phyloP scores from a whole-genome alignment of 1,139 yeast genomes.

The Hansenula sp. region DNA sequence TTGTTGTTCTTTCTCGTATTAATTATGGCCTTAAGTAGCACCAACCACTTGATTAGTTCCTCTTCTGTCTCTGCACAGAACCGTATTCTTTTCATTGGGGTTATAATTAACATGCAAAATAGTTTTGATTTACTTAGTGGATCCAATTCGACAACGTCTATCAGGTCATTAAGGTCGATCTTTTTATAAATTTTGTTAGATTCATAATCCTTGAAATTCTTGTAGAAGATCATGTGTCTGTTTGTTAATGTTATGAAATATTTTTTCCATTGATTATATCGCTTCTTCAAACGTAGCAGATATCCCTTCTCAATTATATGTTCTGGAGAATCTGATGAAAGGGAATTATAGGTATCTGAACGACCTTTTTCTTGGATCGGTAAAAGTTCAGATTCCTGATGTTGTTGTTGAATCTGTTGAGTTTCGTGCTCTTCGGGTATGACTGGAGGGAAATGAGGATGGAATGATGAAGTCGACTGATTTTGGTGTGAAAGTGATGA shows the following conservation, averaged over 20 bases:
- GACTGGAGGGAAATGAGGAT: conserved; percentile 5
- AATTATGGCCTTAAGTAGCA: conserved; percentile 16
- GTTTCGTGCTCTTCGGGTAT: conserved; percentile 13
- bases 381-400: neutral
- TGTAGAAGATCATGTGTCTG: conserved; percentile 38
- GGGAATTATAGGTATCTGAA: conserved; percentile 18
- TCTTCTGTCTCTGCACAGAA: conserved; percentile 44
- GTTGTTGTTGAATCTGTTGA: neutral
- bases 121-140: conserved; percentile 39
- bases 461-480: conserved; percentile 2
- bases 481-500: conserved; percentile 3
- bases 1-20: conserved; percentile 14
- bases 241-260: conserved; percentile 43
- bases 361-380: neutral
- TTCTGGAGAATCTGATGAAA: conserved; percentile 27
- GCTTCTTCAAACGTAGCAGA: conserved; percentile 35
- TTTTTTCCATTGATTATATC: conserved; percentile 46
- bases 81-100: conserved; percentile 41
- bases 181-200: conserved; percentile 27
- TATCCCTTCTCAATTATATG: conserved; percentile 40
- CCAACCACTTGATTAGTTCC: conserved; percentile 47
- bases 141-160: conserved; percentile 53
- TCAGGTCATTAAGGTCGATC: conserved; percentile 34
- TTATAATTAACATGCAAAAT: conserved; percentile 47
- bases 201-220: conserved; percentile 24